Percentiles rank a stretch among this genome's conserved stretches.
Conservation (phyloP, 2,329 filamentous ascomycete genomes). For the Arthrobotrys entomopaga region DNA sequence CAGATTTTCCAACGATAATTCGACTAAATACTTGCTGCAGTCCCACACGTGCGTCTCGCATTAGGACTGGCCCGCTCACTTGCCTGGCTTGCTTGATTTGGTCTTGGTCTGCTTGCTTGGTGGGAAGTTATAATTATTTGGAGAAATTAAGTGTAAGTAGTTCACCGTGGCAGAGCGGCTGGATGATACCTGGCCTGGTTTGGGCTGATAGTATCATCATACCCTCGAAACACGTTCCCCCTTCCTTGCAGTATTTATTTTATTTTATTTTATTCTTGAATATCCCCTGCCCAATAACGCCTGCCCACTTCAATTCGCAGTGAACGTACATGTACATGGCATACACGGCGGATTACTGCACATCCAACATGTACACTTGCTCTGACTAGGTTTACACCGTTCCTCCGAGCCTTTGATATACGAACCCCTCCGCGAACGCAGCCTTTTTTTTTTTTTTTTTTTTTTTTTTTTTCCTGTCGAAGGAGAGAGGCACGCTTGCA, state of each 20-base stretch:
- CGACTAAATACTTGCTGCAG: conserved; percentile 50
- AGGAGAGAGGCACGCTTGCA: background rate
- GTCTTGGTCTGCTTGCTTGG: no score
- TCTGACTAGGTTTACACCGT: background rate
- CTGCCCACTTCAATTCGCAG: conserved; percentile 31
- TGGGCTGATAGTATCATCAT: background rate
- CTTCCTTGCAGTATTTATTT: conserved; percentile 8
- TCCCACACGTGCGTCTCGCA: conserved; percentile 53
- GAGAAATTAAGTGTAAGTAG: conserved; percentile 18
- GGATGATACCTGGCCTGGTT: conserved; percentile 4
- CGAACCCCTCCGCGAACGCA: background rate
- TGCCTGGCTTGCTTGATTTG: background rate
- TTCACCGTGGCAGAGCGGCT: conserved; percentile 25
- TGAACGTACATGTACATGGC: conserved; percentile 8
- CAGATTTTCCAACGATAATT: conserved; percentile 48
- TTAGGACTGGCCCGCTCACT: conserved; percentile 21
- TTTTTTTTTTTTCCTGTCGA: background rate
- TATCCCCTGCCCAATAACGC: conserved; percentile 26
- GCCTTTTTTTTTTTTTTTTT: no score
- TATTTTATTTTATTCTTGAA: conserved; percentile 5
- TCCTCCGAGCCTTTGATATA: background rate
- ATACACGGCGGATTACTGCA: conserved; percentile 6
- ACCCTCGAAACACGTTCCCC: conserved; percentile 23
- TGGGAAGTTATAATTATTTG: background rate
- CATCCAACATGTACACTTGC: background rate